Evolutionary conservation across 129 eudicot species (phyloP).

Genomic region (Logfia minima): DNA sequence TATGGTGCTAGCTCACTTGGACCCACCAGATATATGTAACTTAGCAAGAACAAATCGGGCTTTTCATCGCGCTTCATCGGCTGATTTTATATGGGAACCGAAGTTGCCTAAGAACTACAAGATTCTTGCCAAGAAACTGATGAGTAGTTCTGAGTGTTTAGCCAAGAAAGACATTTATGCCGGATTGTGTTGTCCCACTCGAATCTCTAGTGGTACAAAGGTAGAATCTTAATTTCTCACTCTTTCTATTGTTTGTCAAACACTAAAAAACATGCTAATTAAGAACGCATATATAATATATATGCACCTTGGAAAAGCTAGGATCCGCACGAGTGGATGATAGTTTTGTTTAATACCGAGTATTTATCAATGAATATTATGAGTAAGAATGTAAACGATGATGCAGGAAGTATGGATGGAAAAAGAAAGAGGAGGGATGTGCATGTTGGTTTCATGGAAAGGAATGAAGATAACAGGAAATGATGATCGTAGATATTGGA

Average conservation of each 20-base stretch:
- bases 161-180: constrained; percentile 56
- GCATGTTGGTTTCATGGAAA: constrained; percentile 70
- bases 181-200: constrained; percentile 52
- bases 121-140: constrained; percentile 47
- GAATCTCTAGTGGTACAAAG: constrained; percentile 58
- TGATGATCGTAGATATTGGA: constrained; percentile 83
- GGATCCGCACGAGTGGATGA: too few relatives aligned
- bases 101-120: constrained; percentile 64
- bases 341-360: too few relatives aligned
- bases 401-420: constrained; percentile 83
- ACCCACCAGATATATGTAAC: constrained; percentile 64
- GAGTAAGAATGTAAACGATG: not conserved
- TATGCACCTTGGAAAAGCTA: not conserved
- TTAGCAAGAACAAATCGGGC: constrained; percentile 40
- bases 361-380: not conserved
- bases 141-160: constrained; percentile 14
- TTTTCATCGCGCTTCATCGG: constrained; percentile 59
- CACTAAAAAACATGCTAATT: too few relatives aligned
- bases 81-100: constrained; percentile 68
- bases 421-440: constrained; percentile 57
- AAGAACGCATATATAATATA: too few relatives aligned
- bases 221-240: constrained; percentile 19
- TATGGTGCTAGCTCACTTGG: constrained; percentile 40
- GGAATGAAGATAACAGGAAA: constrained; percentile 80
- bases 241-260: not conserved